Evolutionary conservation across 768 basidiomycete genomes (phyloP).

Genomic region (Pleurotus cornucopiae): DNA sequence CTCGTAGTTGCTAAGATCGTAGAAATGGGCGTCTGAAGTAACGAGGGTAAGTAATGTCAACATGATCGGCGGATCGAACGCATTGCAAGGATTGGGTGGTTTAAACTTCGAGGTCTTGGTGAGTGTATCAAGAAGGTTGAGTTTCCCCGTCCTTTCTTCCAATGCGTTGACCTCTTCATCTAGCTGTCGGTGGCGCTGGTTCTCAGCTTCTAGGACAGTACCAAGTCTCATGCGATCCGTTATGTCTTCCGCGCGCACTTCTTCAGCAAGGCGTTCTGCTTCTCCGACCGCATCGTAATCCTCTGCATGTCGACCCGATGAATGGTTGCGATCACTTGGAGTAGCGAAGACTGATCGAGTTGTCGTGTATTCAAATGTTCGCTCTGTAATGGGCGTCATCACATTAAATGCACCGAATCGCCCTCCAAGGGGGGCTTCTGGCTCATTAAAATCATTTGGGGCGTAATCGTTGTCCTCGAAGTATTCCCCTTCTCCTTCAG

Average conservation of each 20-base stretch:
- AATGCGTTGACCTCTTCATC: constrained; percentile 24
- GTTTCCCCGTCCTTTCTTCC: constrained; percentile 59
- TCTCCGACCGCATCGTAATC: constrained; percentile 47
- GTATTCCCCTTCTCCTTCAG: constrained; percentile 20
- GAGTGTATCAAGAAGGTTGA: constrained; percentile 64
- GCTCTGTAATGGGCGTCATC: constrained; percentile 97
- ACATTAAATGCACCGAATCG: constrained; percentile 82
- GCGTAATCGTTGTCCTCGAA: constrained; percentile 17
- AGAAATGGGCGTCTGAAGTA: constrained; percentile 55
- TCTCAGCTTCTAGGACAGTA: constrained; percentile 1
- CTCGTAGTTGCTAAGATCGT: constrained; percentile 52
- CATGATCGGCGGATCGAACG: constrained; percentile 67
- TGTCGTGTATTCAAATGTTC: constrained; percentile 79
- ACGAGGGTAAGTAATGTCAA: constrained; percentile 60
- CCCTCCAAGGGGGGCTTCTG: constrained; percentile 59
- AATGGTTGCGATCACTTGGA: constrained; percentile 30
- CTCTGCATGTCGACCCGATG: constrained; percentile 28
- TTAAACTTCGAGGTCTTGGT: constrained; percentile 60
- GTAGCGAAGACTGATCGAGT: constrained; percentile 40
- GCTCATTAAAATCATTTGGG: constrained; percentile 23
- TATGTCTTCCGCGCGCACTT: constrained; percentile 33
- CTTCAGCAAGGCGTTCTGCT: constrained; percentile 51
- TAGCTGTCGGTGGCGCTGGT: constrained; percentile 7
- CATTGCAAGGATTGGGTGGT: constrained; percentile 86
- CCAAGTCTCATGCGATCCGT: constrained; percentile 25